These are phyloP conservation scores for Plantago coronopus DNA, from an alignment of 305 asterid genomes.

Conservation along the genomic window DNA sequence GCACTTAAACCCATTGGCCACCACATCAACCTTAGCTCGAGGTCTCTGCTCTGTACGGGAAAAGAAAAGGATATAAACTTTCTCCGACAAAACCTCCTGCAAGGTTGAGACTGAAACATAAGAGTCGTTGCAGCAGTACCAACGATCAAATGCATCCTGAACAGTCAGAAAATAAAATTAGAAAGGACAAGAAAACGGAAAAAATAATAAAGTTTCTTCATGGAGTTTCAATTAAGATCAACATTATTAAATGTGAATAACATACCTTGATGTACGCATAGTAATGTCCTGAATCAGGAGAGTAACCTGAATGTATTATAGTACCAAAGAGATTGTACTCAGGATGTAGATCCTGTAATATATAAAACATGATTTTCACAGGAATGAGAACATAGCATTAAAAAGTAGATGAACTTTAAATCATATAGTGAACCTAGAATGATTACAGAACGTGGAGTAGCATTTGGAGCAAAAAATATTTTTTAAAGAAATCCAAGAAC, in stretches of 20 bases:
- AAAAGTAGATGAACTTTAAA: background rate
- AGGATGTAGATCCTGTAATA: constrained; percentile 75
- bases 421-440: background rate
- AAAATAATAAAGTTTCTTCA: constrained; percentile 15
- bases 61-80: constrained; percentile 86
- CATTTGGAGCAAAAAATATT: no score
- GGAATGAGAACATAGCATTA: constrained; percentile 14
- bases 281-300: constrained; percentile 94
- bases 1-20: constrained; percentile 56
- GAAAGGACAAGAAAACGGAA: constrained; percentile 20
- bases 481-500: no score
- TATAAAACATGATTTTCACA: constrained; percentile 23
- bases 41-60: constrained; percentile 89
- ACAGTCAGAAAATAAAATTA: constrained; percentile 21
- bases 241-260: constrained; percentile 19
- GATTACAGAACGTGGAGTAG: background rate
- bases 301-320: constrained; percentile 93
- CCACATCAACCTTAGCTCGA: constrained; percentile 38
- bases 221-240: background rate
- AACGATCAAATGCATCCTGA: constrained; percentile 85
- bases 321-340: constrained; percentile 92
- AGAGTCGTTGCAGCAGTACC: constrained; percentile 97
- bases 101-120: constrained; percentile 64
- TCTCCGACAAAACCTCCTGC: constrained; percentile 94
- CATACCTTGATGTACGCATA: constrained; percentile 92